phyloP scores from a whole-genome alignment of 805 yeast species.

The Wickerhamiella lipophila region DNA sequence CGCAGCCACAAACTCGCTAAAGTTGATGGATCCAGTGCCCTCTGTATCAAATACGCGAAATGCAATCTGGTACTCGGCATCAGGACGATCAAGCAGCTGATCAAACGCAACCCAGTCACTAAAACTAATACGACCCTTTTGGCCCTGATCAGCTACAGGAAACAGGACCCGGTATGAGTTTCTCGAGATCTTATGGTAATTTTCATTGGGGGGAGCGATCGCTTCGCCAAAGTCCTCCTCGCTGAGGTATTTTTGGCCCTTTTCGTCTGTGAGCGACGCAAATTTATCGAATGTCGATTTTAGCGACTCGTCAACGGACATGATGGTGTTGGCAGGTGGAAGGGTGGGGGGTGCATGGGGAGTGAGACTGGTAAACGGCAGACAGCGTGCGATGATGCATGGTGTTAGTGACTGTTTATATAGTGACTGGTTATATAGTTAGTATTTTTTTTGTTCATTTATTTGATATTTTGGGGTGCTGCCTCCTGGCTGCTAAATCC shows the following conservation, averaged over 20 bases:
- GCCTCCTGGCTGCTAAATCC: too few relatives aligned
- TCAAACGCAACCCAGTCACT: slow-evolving; percentile 68
- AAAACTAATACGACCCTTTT: slow-evolving; percentile 53
- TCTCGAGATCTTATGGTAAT: slow-evolving; percentile 41
- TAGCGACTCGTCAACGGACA: slow-evolving; percentile 9
- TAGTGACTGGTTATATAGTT: too few relatives aligned
- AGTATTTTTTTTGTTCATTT: too few relatives aligned
- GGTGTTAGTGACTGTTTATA: too few relatives aligned
- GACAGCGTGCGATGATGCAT: too few relatives aligned
- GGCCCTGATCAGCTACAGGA: slow-evolving; percentile 61
- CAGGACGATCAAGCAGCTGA: slow-evolving; percentile 39
- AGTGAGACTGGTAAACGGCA: neutral
- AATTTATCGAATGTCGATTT: slow-evolving; percentile 16
- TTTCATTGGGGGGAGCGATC: slow-evolving; percentile 34
- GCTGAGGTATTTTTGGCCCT: slow-evolving; percentile 28
- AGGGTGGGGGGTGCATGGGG: neutral
- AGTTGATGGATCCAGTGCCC: slow-evolving; percentile 31
- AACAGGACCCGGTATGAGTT: slow-evolving; percentile 61
- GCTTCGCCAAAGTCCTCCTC: slow-evolving; percentile 35
- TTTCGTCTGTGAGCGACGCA: slow-evolving; percentile 21
- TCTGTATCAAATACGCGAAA: slow-evolving; percentile 34
- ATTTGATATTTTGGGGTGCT: too few relatives aligned
- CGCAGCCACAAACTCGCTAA: slow-evolving; percentile 30
- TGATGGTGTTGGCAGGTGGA: neutral
- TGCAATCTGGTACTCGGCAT: slow-evolving; percentile 43